phyloP scores from a whole-genome alignment of 2,329 filamentous ascomycete species.

The Alternaria infectoria region DNA sequence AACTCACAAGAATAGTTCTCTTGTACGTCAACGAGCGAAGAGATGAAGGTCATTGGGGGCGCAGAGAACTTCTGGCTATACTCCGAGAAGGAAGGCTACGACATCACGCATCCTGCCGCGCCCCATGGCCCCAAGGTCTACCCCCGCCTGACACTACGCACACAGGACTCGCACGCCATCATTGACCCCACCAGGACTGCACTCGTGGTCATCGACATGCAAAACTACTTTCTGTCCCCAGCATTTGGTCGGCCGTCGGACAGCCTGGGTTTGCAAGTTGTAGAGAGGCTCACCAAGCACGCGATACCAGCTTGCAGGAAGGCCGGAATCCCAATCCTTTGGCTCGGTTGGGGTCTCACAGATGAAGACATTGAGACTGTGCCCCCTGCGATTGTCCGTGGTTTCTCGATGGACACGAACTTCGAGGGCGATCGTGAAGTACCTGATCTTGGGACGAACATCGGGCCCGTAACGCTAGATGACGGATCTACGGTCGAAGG shows the following conservation, averaged over 20 bases:
- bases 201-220: neutral
- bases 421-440: neutral
- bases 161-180: neutral
- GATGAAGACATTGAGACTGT: neutral
- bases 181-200: neutral
- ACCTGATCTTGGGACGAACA: neutral
- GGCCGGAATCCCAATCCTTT: neutral
- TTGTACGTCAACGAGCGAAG: neutral
- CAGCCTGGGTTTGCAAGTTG: neutral
- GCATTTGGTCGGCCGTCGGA: neutral
- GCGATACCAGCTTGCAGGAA: neutral
- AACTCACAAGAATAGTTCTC: neutral
- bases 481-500: neutral
- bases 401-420: neutral
- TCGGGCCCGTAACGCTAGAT: neutral
- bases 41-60: neutral
- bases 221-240: neutral
- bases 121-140: neutral
- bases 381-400: neutral
- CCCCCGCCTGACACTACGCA: neutral
- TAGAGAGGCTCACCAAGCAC: neutral
- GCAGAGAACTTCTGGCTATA: neutral
- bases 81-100: neutral
- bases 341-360: neutral
- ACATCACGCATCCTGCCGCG: neutral